Base-by-base conservation (phyloP, 2,329 filamentous ascomycete genomes). In the Taxawa tesnikishii region DNA sequence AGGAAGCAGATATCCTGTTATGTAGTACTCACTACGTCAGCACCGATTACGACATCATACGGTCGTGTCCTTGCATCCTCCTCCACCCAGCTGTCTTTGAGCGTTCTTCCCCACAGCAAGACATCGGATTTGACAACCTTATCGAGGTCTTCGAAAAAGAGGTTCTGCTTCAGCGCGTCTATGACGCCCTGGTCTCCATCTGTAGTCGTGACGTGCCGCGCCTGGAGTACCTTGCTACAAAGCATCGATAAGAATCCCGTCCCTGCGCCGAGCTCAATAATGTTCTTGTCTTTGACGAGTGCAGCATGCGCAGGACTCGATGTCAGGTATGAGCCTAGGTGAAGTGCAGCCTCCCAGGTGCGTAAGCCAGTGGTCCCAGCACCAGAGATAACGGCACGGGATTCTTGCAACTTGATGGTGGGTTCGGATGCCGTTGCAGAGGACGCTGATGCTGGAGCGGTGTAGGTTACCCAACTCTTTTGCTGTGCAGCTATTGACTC, bases 331-430 rank as follows among this genome's bases (percentile, higher is more conserved):
- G 75, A 68, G 1, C 78, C 79, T 0, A 88, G 63, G 43, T 84
- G 78, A 6, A 88, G 59, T 2, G 79, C 75, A 1, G 82, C 82
- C 51, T 88, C 83, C 83, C 82, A 90, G 0, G 83, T 88, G 19
- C 82, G 70, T 15, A 82, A 65, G 1, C 82, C 82, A 0, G 82
- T 88, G 1, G 79, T 85, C 1, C 80, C 79, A 0, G 67, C 67
- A 2, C 75, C 76, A 2, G 79, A 74, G 29, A 88, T 71, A 16
- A 87, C 65, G 17, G 68, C 68, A 3, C 74, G 70, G 18, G 75
- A 75, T 55, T 87, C 82, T 10, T 81, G 65, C 2, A 85, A 59
- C 1, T 74, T 79, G 35, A 85, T 37, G 10, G 39, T 48, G 6
- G 44, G 47, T 27, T 54, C 51, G 7, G 43, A 17, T 4, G 34